A percentile compares a stretch with the other conserved stretches of the same genome.
Conservation (phyloP, 768 basidiomycete species). For the Cyclocybe aegerita region DNA sequence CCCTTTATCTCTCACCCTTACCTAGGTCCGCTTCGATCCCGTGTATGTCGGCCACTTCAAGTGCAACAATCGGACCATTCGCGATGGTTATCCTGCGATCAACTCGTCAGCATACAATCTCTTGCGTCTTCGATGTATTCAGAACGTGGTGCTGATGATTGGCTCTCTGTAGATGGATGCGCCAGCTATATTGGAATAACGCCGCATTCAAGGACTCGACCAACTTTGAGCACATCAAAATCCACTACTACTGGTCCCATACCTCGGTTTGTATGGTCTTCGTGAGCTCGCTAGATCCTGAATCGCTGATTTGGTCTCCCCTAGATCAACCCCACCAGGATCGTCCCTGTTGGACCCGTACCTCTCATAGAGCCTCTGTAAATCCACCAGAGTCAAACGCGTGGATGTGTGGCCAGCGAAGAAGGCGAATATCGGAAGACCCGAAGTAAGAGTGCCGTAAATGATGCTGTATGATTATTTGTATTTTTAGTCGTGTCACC, state of each 20-base stretch:
- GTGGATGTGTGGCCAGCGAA: no score
- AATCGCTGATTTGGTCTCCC: neutral
- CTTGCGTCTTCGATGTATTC: neutral
- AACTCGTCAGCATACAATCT: conserved; percentile 45
- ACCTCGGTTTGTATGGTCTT: conserved; percentile 30
- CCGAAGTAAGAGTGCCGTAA: no score
- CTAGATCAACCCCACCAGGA: conserved; percentile 75
- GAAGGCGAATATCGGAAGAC: no score
- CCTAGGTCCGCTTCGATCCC: conserved; percentile 82
- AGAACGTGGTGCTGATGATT: neutral
- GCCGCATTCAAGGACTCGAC: conserved; percentile 86
- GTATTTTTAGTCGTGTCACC: no score
- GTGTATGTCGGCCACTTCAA: conserved; percentile 95
- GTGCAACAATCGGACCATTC: conserved; percentile 85
- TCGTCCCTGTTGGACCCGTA: conserved; percentile 76
- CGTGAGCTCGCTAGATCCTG: neutral
- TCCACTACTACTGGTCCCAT: conserved; percentile 71
- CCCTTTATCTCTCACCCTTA: neutral
- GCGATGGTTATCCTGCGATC: conserved; percentile 83
- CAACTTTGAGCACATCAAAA: conserved; percentile 88
- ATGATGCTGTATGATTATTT: no score
- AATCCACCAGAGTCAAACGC: neutral
- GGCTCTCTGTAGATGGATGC: conserved; percentile 60
- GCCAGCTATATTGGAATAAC: conserved; percentile 91
- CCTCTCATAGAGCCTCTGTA: conserved; percentile 66